A percentile compares a stretch with the other conserved stretches of the same genome.
Conservation (phyloP, 2,329 filamentous ascomycete species). For the Rutstroemia sp. region DNA sequence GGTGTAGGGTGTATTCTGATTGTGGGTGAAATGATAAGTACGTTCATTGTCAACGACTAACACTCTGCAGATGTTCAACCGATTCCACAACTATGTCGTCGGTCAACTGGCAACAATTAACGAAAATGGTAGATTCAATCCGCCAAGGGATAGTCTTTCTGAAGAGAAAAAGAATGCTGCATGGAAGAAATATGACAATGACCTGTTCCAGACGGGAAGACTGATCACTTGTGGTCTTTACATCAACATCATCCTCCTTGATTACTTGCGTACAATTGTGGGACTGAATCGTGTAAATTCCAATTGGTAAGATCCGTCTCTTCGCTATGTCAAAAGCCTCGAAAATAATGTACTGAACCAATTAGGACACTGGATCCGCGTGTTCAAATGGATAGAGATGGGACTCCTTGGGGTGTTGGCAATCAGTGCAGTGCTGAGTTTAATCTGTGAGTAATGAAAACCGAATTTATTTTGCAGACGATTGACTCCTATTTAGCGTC, state of each 20-base stretch:
- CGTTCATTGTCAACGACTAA: constrained; percentile 27
- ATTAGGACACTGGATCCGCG: constrained; percentile 62
- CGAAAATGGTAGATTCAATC: constrained; percentile 68
- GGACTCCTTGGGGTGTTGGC: constrained; percentile 61
- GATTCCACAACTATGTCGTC: constrained; percentile 82
- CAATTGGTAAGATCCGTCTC: constrained; percentile 44
- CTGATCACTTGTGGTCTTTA: constrained; percentile 68
- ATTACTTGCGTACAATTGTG: constrained; percentile 66
- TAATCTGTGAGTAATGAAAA: constrained; percentile 46
- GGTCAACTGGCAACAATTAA: constrained; percentile 74
- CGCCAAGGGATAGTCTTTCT: constrained; percentile 43
- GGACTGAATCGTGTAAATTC: constrained; percentile 19
- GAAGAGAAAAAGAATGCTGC: constrained; percentile 42
- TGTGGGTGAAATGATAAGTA: background rate
- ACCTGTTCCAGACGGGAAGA: constrained; percentile 69
- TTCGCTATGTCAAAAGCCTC: background rate
- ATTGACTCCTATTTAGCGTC: constrained; percentile 32
- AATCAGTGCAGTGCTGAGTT: constrained; percentile 83
- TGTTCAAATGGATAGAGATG: constrained; percentile 53
- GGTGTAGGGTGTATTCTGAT: constrained; percentile 62
- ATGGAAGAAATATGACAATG: constrained; percentile 65
- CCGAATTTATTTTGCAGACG: no score
- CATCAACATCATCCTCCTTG: constrained; percentile 68
- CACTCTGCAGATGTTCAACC: constrained; percentile 52
- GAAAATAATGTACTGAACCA: background rate